Evolutionary conservation across 2,329 filamentous ascomycete genomes (phyloP).

Genomic region (Hortaea werneckii): DNA sequence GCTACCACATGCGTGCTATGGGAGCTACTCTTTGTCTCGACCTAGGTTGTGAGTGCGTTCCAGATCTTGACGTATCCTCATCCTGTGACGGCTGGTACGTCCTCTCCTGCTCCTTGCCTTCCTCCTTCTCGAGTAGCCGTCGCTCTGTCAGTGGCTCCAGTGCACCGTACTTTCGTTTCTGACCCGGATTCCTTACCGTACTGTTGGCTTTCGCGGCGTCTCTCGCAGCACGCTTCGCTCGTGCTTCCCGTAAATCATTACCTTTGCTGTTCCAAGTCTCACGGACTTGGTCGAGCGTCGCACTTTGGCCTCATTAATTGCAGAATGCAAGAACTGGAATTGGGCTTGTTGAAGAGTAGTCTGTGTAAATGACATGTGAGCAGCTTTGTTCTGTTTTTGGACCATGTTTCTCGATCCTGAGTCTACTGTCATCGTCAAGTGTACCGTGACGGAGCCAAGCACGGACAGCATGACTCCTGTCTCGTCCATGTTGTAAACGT

Average conservation of each 20-base stretch:
- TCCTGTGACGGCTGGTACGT: too few species aligned
- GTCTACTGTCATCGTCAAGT: neutral
- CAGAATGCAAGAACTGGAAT: slow-evolving; percentile 9
- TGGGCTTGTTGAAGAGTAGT: neutral
- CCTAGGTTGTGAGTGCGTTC: too few species aligned
- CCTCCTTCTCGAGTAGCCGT: too few species aligned
- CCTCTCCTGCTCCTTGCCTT: too few species aligned
- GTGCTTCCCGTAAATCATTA: slow-evolving; percentile 16
- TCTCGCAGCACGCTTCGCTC: slow-evolving; percentile 14
- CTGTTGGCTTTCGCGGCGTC: slow-evolving; percentile 7
- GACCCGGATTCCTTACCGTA: neutral
- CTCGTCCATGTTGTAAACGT: slow-evolving; percentile 2
- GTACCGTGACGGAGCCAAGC: neutral
- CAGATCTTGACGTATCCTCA: too few species aligned
- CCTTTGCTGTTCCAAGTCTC: slow-evolving; percentile 16
- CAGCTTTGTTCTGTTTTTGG: neutral
- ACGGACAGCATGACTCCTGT: neutral
- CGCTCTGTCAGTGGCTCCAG: too few species aligned
- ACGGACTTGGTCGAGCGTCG: slow-evolving; percentile 15
- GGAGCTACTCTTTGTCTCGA: too few species aligned
- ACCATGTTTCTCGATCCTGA: neutral
- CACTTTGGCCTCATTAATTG: slow-evolving; percentile 18
- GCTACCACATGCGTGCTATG: too few species aligned
- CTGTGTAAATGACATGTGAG: neutral
- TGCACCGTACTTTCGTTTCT: too few species aligned